These are phyloP conservation scores for Thecaphora thlaspeos DNA, from an alignment of 1,284 basidiomycete species.

Conservation along the genomic window DNA sequence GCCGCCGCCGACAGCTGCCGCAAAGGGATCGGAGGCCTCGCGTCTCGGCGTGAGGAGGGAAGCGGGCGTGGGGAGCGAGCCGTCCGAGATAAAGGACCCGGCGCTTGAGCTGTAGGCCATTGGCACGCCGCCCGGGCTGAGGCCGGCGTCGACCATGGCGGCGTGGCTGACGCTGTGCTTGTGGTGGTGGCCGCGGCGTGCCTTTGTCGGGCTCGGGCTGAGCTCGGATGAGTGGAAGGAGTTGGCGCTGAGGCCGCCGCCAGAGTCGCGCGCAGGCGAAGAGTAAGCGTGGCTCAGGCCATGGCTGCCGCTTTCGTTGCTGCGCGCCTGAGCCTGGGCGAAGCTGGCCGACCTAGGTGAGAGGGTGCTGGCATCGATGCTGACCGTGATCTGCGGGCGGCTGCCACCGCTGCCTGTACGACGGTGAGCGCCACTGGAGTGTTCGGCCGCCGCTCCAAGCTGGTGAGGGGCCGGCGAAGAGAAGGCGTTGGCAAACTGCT, in stretches of 20 bases:
- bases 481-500: slow-evolving; percentile 5
- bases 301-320: neutral
- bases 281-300: neutral
- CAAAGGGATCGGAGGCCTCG: slow-evolving; percentile 5
- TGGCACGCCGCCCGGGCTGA: slow-evolving; percentile 20
- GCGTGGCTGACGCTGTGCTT: slow-evolving; percentile 36
- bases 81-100: slow-evolving; percentile 17
- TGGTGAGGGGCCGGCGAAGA: neutral
- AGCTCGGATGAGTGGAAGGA: slow-evolving; percentile 6
- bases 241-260: too few relatives aligned
- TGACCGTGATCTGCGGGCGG: slow-evolving; percentile 37
- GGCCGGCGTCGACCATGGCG: slow-evolving; percentile 27
- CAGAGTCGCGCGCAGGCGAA: too few relatives aligned
- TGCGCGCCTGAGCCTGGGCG: slow-evolving; percentile 4
- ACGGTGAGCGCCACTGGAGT: slow-evolving; percentile 19
- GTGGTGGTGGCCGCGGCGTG: slow-evolving; percentile 41
- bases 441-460: too few relatives aligned
- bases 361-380: slow-evolving; percentile 23
- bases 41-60: neutral
- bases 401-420: slow-evolving; percentile 22
- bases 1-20: slow-evolving; percentile 1
- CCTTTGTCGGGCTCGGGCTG: slow-evolving; percentile 34
- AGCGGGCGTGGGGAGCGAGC: slow-evolving; percentile 4
- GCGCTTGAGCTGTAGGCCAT: slow-evolving; percentile 27
- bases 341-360: slow-evolving; percentile 32